phyloP scores from a whole-genome alignment of 1,284 basidiomycete genomes.

The Omphalotus olearius region DNA sequence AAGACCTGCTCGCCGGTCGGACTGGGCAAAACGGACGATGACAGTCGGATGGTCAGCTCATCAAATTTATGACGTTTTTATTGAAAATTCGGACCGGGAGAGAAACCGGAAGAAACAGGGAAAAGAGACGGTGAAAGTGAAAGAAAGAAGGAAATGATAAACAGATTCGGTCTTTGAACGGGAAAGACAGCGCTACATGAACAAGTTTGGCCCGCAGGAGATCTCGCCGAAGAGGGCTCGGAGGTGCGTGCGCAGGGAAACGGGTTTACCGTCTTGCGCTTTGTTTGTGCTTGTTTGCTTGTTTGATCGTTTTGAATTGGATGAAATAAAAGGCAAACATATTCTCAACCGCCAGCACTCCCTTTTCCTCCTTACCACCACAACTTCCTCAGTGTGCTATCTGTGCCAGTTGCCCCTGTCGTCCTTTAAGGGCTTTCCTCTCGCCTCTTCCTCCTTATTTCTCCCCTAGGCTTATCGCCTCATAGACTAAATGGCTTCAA shows the following conservation, averaged over 20 bases:
- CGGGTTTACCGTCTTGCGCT: constrained; percentile 15
- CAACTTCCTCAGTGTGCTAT: constrained; percentile 12
- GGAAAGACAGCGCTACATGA: neutral
- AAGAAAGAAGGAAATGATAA: neutral
- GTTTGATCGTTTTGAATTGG: constrained; percentile 21
- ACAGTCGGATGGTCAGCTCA: too few relatives aligned
- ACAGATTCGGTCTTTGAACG: constrained; percentile 4
- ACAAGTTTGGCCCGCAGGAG: neutral
- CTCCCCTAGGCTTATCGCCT: constrained; percentile 8
- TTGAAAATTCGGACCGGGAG: neutral
- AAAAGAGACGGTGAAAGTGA: neutral
- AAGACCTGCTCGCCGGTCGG: too few relatives aligned
- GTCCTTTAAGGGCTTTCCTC: constrained; percentile 14
- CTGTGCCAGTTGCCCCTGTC: constrained; percentile 2
- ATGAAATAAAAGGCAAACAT: constrained; percentile 28
- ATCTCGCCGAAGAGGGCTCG: neutral
- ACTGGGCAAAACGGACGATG: too few relatives aligned
- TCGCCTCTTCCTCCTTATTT: constrained; percentile 7
- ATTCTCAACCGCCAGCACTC: constrained; percentile 21
- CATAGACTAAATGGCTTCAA: constrained; percentile 31
- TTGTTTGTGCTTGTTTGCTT: constrained; percentile 25
- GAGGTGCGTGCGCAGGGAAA: neutral
- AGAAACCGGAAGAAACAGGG: neutral
- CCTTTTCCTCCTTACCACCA: constrained; percentile 21
- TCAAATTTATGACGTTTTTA: too few relatives aligned